A percentile compares a stretch with the other conserved stretches of the same genome.
These are phyloP conservation scores for Potentilla sterilis DNA, from an alignment of 306 rosid species.

Conservation along the genomic window DNA sequence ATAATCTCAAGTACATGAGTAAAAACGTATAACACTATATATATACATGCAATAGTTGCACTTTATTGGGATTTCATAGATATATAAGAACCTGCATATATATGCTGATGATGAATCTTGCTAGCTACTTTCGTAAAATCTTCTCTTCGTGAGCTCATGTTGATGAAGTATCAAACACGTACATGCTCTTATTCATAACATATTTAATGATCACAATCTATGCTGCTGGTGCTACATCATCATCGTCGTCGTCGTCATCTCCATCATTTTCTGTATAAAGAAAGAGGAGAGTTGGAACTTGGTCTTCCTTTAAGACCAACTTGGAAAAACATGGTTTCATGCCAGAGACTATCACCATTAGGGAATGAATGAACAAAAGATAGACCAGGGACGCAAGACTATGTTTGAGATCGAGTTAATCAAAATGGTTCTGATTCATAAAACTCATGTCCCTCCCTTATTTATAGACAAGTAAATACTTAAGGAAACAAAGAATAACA, in stretches of 20 bases:
- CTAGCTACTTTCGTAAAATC: not conserved
- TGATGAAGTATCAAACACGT: constrained; percentile 9
- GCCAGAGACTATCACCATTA: constrained; percentile 14
- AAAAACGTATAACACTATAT: not conserved
- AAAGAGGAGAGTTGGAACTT: constrained; percentile 7
- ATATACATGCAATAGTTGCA: not conserved
- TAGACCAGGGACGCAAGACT: too few species aligned
- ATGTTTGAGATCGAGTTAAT: not conserved
- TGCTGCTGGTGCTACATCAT: constrained; percentile 35
- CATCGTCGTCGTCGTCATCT: constrained; percentile 32
- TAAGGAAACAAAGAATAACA: not conserved
- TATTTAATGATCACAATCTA: not conserved
- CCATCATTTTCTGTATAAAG: constrained; percentile 6
- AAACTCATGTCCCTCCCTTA: not conserved
- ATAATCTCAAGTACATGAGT: not conserved
- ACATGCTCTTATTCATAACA: not conserved
- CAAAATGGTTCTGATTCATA: not conserved
- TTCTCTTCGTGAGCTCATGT: constrained; percentile 6
- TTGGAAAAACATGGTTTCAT: constrained; percentile 11
- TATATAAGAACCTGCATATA: not conserved
- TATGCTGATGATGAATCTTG: not conserved
- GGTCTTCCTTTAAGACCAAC: constrained; percentile 9
- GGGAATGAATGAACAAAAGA: not conserved
- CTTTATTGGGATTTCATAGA: not conserved
- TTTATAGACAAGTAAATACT: not conserved